Conservation (phyloP, 306 rosid species). For the Purshia tridentata region DNA sequence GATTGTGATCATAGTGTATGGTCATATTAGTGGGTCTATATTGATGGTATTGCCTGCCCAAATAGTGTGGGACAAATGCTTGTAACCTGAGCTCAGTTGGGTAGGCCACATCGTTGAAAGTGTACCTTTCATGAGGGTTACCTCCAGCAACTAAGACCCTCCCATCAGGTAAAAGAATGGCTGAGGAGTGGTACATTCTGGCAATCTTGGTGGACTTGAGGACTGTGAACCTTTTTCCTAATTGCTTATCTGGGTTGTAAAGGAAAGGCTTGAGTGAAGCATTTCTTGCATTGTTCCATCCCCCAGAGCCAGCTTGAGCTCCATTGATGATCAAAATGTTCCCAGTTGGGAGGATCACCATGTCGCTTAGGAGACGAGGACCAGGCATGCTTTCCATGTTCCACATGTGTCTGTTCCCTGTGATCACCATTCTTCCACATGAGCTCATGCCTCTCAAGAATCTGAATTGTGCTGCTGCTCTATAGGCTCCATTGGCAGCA, state of each 20-base stretch:
- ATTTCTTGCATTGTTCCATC: slow-evolving; percentile 64
- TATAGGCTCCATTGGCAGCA: slow-evolving; percentile 57
- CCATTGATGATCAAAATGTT: slow-evolving; percentile 72
- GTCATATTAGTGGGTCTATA: slow-evolving; percentile 54
- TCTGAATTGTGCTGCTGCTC: slow-evolving; percentile 38
- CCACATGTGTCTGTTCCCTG: slow-evolving; percentile 60
- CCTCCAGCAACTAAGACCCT: slow-evolving; percentile 66
- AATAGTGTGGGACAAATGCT: slow-evolving; percentile 71
- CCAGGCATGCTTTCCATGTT: slow-evolving; percentile 77
- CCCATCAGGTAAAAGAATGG: slow-evolving; percentile 74
- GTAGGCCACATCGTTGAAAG: slow-evolving; percentile 41
- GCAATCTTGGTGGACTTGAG: slow-evolving; percentile 55
- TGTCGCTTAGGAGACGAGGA: slow-evolving; percentile 70
- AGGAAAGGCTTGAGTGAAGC: slow-evolving; percentile 67
- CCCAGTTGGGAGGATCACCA: slow-evolving; percentile 72
- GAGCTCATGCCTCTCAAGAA: slow-evolving; percentile 57
- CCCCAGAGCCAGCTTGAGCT: slow-evolving; percentile 58
- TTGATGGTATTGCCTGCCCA: slow-evolving; percentile 38
- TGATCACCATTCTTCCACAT: slow-evolving; percentile 84
- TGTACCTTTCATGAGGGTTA: slow-evolving; percentile 58
- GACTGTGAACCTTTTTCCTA: slow-evolving; percentile 55
- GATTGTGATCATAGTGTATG: slow-evolving; percentile 18
- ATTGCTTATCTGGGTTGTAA: slow-evolving; percentile 40
- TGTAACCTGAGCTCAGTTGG: slow-evolving; percentile 81
- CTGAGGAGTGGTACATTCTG: slow-evolving; percentile 80